These are phyloP conservation scores for Crepidotus variabilis DNA, from an alignment of 768 basidiomycete species.

Conservation along the genomic window DNA sequence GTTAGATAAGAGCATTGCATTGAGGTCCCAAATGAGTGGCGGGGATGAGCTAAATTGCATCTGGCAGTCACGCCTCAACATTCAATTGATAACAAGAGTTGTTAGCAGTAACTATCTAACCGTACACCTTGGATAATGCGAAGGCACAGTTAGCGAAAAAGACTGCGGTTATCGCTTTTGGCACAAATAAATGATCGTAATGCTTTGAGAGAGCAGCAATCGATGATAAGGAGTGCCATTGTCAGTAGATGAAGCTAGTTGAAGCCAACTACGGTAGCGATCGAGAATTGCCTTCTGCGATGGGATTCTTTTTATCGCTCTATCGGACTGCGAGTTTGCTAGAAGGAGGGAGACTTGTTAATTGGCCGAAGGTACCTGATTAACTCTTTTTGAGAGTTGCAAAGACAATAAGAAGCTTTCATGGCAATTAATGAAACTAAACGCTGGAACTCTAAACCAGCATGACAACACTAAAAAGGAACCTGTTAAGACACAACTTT, in stretches of 20 bases:
- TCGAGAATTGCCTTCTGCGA: not conserved
- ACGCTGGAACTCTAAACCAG: too few relatives aligned
- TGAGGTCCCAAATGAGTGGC: too few relatives aligned
- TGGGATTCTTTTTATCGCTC: not conserved
- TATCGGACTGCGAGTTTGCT: too few relatives aligned
- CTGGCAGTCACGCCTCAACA: not conserved
- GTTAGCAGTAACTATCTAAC: conserved; percentile 10
- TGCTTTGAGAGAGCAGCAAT: not conserved
- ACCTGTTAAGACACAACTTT: too few relatives aligned
- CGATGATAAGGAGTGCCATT: conserved; percentile 6
- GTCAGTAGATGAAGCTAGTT: not conserved
- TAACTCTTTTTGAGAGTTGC: too few relatives aligned
- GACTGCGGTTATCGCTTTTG: conserved; percentile 4
- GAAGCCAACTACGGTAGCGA: not conserved
- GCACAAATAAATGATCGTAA: conserved; percentile 3
- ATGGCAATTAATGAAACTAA: too few relatives aligned
- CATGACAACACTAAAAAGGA: too few relatives aligned
- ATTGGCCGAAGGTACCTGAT: too few relatives aligned
- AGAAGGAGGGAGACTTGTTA: too few relatives aligned
- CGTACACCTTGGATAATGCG: not conserved
- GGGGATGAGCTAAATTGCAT: too few relatives aligned
- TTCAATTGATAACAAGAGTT: not conserved
- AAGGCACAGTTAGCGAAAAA: conserved; percentile 11
- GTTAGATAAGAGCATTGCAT: too few relatives aligned
- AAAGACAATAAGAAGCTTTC: too few relatives aligned